Conservation (phyloP, 495 filamentous ascomycete species). For the Penicillium psychrofluorescens region DNA sequence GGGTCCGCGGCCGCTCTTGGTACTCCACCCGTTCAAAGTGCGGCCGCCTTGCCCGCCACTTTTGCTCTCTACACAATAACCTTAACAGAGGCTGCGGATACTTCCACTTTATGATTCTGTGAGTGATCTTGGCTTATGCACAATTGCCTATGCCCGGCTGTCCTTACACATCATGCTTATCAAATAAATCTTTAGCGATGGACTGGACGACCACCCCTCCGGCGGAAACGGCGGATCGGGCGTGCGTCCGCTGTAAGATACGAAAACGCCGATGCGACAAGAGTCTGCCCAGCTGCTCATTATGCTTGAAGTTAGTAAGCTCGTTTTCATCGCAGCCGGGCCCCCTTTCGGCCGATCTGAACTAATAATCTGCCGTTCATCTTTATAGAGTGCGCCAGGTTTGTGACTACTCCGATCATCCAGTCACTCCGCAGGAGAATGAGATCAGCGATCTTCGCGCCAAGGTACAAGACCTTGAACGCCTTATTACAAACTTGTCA, state of each 20-base stretch:
- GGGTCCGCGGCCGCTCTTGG: too few species aligned
- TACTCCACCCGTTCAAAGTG: too few species aligned
- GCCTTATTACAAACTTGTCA: background rate
- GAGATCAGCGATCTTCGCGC: background rate
- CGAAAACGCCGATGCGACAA: slow-evolving; percentile 10
- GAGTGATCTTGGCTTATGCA: too few species aligned
- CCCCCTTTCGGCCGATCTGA: too few species aligned
- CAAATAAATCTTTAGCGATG: background rate
- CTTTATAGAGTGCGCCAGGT: background rate
- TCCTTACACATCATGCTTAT: too few species aligned
- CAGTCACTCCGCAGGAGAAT: background rate
- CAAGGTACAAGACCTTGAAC: background rate
- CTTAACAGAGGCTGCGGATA: too few species aligned
- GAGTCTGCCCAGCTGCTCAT: slow-evolving; percentile 5
- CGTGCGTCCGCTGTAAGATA: slow-evolving; percentile 4
- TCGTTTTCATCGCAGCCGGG: background rate
- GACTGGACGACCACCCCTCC: background rate
- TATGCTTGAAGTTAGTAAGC: background rate
- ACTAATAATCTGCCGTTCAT: background rate
- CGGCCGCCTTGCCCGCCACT: too few species aligned
- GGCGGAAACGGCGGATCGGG: background rate
- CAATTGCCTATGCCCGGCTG: too few species aligned
- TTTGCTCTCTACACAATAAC: too few species aligned
- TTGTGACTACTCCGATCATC: background rate
- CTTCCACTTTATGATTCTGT: too few species aligned